phyloP scores from a whole-genome alignment of 2,329 filamentous ascomycete species.

The Ophiobolus disseminans region DNA sequence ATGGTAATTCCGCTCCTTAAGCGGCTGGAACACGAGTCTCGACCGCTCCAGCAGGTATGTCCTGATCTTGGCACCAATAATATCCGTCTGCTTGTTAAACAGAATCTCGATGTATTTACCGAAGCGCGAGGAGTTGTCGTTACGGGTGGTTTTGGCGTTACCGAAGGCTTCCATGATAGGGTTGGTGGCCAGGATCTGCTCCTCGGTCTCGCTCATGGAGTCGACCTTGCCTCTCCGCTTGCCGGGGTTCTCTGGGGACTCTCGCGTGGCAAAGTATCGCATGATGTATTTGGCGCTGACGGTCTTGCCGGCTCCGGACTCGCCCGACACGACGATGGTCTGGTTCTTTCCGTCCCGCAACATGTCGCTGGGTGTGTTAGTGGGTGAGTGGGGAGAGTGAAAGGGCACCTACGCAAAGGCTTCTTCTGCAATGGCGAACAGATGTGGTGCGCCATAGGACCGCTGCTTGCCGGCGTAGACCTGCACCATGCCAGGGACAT shows the following conservation, averaged over 20 bases:
- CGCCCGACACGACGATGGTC: constrained; percentile 98
- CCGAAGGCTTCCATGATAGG: constrained; percentile 99
- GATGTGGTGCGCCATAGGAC: constrained; percentile 93
- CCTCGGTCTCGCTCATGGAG: constrained; percentile 96
- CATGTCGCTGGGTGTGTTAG: constrained; percentile 76
- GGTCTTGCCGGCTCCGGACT: constrained; percentile 98
- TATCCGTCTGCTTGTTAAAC: constrained; percentile 94
- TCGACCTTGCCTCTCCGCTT: constrained; percentile 76
- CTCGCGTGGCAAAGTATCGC: constrained; percentile 98
- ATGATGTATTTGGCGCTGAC: constrained; percentile 99
- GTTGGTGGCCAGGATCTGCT: constrained; percentile 97
- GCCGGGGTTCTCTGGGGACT: constrained; percentile 86
- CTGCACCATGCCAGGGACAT: constrained; percentile 99
- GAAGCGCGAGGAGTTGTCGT: constrained; percentile 98
- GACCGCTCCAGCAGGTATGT: constrained; percentile 96
- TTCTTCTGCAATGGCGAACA: constrained; percentile 98
- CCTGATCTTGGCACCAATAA: constrained; percentile 96
- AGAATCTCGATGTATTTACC: constrained; percentile 99
- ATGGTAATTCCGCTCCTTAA: constrained; percentile 98
- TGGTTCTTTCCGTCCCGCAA: constrained; percentile 94
- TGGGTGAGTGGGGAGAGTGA: constrained; percentile 1
- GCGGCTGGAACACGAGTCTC: constrained; percentile 92
- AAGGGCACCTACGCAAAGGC: constrained; percentile 80
- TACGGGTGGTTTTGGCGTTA: constrained; percentile 99
- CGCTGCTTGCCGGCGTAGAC: constrained; percentile 97